A percentile compares a stretch with the other conserved stretches of the same genome.
Conservation (phyloP, 2,329 filamentous ascomycete genomes). For the Emergomyces africanus region DNA sequence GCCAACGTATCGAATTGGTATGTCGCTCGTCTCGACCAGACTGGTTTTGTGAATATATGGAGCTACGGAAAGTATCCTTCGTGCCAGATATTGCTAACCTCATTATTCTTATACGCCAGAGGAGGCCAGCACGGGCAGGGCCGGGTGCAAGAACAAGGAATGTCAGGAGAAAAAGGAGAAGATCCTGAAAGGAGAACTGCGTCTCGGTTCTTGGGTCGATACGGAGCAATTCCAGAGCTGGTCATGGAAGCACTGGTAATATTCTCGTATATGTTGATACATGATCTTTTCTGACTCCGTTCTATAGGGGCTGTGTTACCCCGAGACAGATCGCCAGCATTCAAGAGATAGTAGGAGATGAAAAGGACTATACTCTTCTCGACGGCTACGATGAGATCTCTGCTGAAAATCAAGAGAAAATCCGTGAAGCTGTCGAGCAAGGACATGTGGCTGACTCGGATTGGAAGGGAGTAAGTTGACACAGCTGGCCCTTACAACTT, state of each 20-base stretch:
- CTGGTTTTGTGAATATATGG: background rate
- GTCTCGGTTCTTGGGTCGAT: constrained; percentile 61
- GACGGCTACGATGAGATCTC: constrained; percentile 73
- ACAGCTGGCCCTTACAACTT: constrained; percentile 8
- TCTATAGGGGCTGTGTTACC: constrained; percentile 71
- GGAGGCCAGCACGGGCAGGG: constrained; percentile 55
- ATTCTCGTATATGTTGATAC: background rate
- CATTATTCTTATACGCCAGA: constrained; percentile 39
- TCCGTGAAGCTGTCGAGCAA: constrained; percentile 57
- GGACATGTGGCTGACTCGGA: constrained; percentile 76
- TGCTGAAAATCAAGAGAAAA: constrained; percentile 56
- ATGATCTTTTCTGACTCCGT: background rate
- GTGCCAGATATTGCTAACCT: background rate
- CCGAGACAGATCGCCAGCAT: constrained; percentile 57
- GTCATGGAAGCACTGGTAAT: constrained; percentile 77
- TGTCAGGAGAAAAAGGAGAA: constrained; percentile 62
- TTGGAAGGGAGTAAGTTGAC: constrained; percentile 64
- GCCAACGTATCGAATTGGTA: constrained; percentile 13
- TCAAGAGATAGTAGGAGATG: constrained; percentile 38
- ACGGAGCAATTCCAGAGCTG: constrained; percentile 50
- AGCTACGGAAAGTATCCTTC: background rate
- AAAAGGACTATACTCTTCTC: constrained; percentile 50
- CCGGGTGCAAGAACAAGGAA: constrained; percentile 57
- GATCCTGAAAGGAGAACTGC: constrained; percentile 65
- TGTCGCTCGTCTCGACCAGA: background rate